A percentile compares a stretch with the other conserved stretches of the same genome.
Conservation (phyloP, 1,284 basidiomycete species). For the Cutaneotrichosporon sp. region DNA sequence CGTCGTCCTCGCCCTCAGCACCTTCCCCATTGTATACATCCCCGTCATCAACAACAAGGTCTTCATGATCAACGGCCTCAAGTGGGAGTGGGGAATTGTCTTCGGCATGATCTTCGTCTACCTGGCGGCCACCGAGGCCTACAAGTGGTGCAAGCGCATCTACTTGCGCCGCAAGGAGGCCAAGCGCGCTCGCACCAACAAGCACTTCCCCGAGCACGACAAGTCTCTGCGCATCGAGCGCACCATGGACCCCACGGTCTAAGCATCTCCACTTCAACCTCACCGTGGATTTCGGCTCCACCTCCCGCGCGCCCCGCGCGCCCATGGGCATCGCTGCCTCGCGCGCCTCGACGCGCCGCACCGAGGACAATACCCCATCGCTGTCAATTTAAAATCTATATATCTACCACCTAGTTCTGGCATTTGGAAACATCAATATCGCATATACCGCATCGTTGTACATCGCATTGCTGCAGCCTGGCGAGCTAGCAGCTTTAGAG, state of each 20-base stretch:
- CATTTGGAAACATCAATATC: conserved; percentile 1
- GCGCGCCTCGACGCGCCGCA: not conserved
- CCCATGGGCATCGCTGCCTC: not conserved
- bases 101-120: conserved; percentile 53
- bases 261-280: too few species aligned
- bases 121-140: conserved; percentile 40
- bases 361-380: not conserved
- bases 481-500: conserved; percentile 9
- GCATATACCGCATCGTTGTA: conserved; percentile 11
- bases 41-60: conserved; percentile 52
- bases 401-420: conserved; percentile 1
- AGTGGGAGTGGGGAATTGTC: conserved; percentile 55
- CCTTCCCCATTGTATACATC: conserved; percentile 54
- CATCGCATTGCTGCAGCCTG: conserved; percentile 12
- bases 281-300: too few species aligned
- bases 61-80: conserved; percentile 46
- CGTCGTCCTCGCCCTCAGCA: conserved; percentile 43
- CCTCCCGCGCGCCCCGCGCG: not conserved
- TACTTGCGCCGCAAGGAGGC: conserved; percentile 20
- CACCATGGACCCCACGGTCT: conserved; percentile 28
- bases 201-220: conserved; percentile 29
- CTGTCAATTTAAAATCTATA: not conserved
- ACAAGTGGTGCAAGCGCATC: conserved; percentile 45
- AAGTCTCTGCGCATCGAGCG: conserved; percentile 45
- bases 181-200: conserved; percentile 6